These are phyloP conservation scores for maize (Zea mays) DNA, from an alignment of 176 grass and related monocot genomes.

Conservation along the genomic window DNA sequence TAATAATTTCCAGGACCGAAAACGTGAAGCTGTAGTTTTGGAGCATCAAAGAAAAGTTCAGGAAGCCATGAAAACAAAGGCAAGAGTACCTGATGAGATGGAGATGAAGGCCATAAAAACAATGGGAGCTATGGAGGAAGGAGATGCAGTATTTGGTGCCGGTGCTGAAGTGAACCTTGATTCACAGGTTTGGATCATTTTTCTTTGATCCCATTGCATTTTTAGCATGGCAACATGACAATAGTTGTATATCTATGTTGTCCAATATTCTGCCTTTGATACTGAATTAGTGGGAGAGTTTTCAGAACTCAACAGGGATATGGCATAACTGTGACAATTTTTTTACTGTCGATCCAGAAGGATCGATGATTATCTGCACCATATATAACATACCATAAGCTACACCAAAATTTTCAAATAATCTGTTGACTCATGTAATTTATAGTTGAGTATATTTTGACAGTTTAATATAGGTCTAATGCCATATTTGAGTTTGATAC, in stretches of 20 bases:
- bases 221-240: slow-evolving; percentile 5
- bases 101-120: slow-evolving; percentile 92
- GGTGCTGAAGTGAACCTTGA: slow-evolving; percentile 91
- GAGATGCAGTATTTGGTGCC: slow-evolving; percentile 78
- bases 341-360: neutral
- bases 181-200: slow-evolving; percentile 69
- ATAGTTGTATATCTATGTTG: neutral
- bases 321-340: neutral
- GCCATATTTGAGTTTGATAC: slow-evolving; percentile 17
- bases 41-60: slow-evolving; percentile 86
- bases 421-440: neutral
- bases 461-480: slow-evolving; percentile 3
- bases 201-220: neutral
- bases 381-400: neutral
- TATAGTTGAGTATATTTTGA: neutral
- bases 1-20: slow-evolving; percentile 60
- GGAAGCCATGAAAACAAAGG: slow-evolving; percentile 62
- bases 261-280: neutral
- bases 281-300: slow-evolving; percentile 1
- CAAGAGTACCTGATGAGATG: slow-evolving; percentile 68
- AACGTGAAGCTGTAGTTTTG: slow-evolving; percentile 74
- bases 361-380: neutral
- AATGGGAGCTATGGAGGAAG: slow-evolving; percentile 98
- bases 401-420: neutral
- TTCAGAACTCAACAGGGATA: neutral